phyloP scores from a whole-genome alignment of 2,329 filamentous ascomycete species.

The Aspergillus aculeatus region DNA sequence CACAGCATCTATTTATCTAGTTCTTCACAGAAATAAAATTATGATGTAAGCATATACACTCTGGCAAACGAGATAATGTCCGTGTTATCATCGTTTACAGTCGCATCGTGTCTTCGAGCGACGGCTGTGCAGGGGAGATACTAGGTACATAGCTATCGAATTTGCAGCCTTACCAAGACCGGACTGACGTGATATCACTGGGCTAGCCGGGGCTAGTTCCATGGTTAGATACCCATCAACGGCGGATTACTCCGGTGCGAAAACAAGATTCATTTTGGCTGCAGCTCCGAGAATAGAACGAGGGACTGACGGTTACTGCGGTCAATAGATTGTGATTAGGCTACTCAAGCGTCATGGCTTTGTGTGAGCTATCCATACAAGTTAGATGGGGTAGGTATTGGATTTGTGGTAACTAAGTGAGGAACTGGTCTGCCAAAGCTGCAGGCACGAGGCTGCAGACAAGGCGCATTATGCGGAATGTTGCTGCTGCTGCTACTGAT shows the following conservation, averaged over 20 bases:
- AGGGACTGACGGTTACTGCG: not conserved
- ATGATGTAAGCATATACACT: not conserved
- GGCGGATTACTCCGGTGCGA: conserved; percentile 7
- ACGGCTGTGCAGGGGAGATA: not conserved
- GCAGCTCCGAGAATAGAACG: conserved; percentile 4
- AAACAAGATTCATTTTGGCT: conserved; percentile 6
- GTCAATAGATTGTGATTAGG: not conserved
- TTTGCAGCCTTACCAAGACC: not conserved
- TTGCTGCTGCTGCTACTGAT: not conserved
- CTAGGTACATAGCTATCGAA: too few relatives aligned
- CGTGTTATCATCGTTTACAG: too few relatives aligned
- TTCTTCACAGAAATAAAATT: not conserved
- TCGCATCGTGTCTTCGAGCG: too few relatives aligned
- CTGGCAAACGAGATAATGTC: too few relatives aligned
- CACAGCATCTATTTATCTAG: not conserved
- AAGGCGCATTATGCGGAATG: not conserved
- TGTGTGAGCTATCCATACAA: not conserved
- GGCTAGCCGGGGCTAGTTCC: conserved; percentile 12
- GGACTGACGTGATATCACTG: conserved; percentile 10
- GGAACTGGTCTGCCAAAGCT: not conserved
- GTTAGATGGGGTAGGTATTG: not conserved
- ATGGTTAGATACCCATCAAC: conserved; percentile 10
- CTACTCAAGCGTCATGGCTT: not conserved
- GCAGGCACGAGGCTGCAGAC: not conserved
- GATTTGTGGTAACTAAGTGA: not conserved